Conservation (phyloP, 2,329 filamentous ascomycete species). For the Fusarium nematophilum region DNA sequence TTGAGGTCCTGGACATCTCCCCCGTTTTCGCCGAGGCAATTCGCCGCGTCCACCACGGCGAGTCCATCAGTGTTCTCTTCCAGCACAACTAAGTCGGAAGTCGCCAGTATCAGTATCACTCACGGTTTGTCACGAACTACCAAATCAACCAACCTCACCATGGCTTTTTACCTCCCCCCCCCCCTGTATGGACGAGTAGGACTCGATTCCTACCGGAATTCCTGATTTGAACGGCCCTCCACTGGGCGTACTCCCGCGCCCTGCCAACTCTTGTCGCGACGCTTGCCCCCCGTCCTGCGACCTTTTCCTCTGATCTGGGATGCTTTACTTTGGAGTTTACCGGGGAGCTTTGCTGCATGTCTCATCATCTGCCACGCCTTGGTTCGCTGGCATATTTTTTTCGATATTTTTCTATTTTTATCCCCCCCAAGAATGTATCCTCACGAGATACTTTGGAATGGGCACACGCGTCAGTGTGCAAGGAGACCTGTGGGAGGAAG, state of each 20-base stretch:
- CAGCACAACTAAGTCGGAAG: constrained; percentile 46
- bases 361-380: constrained; percentile 33
- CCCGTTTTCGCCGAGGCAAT: constrained; percentile 96
- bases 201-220: constrained; percentile 12
- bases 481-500: constrained; percentile 36
- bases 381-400: constrained; percentile 34
- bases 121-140: constrained; percentile 26
- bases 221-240: constrained; percentile 14
- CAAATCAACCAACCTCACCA: constrained; percentile 18
- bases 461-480: constrained; percentile 23
- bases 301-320: constrained; percentile 31
- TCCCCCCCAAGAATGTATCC: constrained; percentile 31
- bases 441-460: constrained; percentile 29
- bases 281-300: constrained; percentile 22
- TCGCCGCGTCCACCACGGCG: constrained; percentile 94
- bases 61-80: constrained; percentile 96
- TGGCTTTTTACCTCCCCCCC: constrained; percentile 17
- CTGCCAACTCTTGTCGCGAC: constrained; percentile 21
- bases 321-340: constrained; percentile 44
- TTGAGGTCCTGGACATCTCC: constrained; percentile 90
- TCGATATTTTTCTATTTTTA: constrained; percentile 26
- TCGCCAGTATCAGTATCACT: constrained; percentile 4
- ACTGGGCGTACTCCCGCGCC: constrained; percentile 10
- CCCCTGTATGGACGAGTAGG: constrained; percentile 9
- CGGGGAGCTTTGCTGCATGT: constrained; percentile 42